Base-by-base conservation (phyloP, 352 stramenopile genomes). In the Peronosclerospora sorghi region DNA sequence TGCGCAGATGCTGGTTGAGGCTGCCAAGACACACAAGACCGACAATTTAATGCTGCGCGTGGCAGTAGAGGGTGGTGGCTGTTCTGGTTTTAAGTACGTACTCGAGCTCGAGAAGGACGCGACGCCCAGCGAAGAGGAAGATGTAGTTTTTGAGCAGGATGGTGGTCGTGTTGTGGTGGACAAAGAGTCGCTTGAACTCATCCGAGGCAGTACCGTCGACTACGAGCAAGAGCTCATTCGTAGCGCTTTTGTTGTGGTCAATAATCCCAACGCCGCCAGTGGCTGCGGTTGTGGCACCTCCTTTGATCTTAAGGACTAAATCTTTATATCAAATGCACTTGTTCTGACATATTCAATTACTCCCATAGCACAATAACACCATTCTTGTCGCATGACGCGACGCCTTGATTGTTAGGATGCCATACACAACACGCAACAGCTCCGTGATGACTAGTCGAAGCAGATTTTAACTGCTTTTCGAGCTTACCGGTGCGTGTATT, bases 171-270 rank as follows among this genome's bases (percentile, higher is more conserved):
- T 97, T 35, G 86, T 97, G 32, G 80, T 97, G 35, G 90, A 97
- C 61, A 85, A 84, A 42, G 76, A 79, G 37, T 98, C 90, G 30
- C 73, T 98, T 23, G 88, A 97, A 35, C 89, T 98, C 15, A 76
- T 99, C 35, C 63, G 66, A 53, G 78, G 78, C 48, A 92, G 86
- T 43, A 98, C 88, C 6, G 73, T 99, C 41, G 95, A 98, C 62
- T 99, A 88, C 55, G 89, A 96, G 36, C 77, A 97, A 52, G 94
- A 98, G 63, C 89, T 99, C 60, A 98, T 99, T 51, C 90, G 94
- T 35, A 95, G 76, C 51, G 76, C 86, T 19, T 99, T 99, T 67
- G 86, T 80, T 5, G 76, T 99, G 14, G 59, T 96, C 53, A 95
- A 97, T 57, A 99, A 99, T 75, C 96, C 96, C 26, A 93, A 97